Base-by-base conservation (phyloP, 2,329 filamentous ascomycete genomes). In the Magnaporthiopsis incrustans region DNA sequence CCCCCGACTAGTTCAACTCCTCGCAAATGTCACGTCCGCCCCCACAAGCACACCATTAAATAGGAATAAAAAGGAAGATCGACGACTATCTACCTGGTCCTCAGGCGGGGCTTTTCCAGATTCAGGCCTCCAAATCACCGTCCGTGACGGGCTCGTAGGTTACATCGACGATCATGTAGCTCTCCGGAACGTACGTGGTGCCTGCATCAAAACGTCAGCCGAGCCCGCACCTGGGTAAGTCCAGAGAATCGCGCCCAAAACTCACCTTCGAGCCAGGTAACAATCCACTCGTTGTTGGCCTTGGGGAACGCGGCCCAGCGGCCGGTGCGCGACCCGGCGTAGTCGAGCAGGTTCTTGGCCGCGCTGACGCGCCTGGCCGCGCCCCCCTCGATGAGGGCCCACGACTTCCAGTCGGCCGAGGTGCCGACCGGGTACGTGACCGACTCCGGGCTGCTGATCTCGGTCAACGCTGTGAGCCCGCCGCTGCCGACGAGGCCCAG, bases 401-500 rank as follows among this genome's bases (percentile, higher is more conserved):
- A 79, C 18, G 73, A 73, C 63, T 72, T 71, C 72, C 72, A 78
- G 65, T 75, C 70, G 7, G 68, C 67, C 57, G 67, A 69, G 25
- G 64, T 68, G 35, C 71, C 72, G 25, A 69, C 68, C 8, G 70
- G 69, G n/a, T 70, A 68, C 11, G 66, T 60, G 22, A 68, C 61
- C 1, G 65, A 65, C 27, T 65, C 67, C 7, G 77, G 75, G 66
- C 74, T 73, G 26, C 67, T 67, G 64, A 77, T 70, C 66, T 75
- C 72, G 27, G 70, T 67, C 15, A 79, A 68, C 60, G 69, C 69
- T 67, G 72, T 69, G 58, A 77, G 68, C 0, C 70, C 72, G 53
- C 72, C 67, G 7, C 65, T 63, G 60, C 77, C 77, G n/a, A 75
- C 66, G 35, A 79, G 71, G 26, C 72, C 76, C 50, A 79, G 71